Evolutionary conservation across 2,329 filamentous ascomycete species (phyloP), one percentile per base, ranked within the genome.

Genomic region (Blumeria hordei): DNA sequence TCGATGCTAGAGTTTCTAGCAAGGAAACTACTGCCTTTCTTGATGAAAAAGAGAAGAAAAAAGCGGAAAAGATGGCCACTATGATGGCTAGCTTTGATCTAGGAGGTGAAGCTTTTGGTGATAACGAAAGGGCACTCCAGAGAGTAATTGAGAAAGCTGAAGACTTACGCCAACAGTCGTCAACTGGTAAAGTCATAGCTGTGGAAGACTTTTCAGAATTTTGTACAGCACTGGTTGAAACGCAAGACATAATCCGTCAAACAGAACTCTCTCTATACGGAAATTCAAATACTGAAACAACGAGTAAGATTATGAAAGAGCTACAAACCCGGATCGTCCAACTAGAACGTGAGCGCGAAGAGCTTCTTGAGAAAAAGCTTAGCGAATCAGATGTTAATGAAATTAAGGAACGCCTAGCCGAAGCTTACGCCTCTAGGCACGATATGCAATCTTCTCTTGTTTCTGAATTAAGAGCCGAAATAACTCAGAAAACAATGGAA

Each of bases 1-100:
- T 96, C 16, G 88, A 96, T 67, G 88, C 92, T 50, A 90, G 90
- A 72, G 95, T 96, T 85, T 92, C 81, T 61, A 88, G 90, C 56
- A 94, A 92, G 71, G 92, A 96, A 70, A 90, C 85, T 1, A 88
- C 79, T 47, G 88, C 88, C 8, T 83, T 87, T 14, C 72, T 93
- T 18, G 90, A 96, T 62, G 92, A 96, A 70, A 98, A 98, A 74
- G 93, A 96, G 70, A 90, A 88, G 74, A 88, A 88, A 72, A 98
- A 98, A 75, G 87, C 88, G 0, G 92, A 98, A 71, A 92, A 93
- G 70, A 98, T 98, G 92, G 92, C 92, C 45, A 85, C 95, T 75
- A 98, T 98, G 92, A 95, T 98, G 90, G 92, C 92, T 57, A 88
- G 90, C 3, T 96, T 98, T 63, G 90, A 98, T 64, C 77, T 98